These are phyloP conservation scores for Brassica incana DNA, from an alignment of 345 rosid species.

Conservation along the genomic window DNA sequence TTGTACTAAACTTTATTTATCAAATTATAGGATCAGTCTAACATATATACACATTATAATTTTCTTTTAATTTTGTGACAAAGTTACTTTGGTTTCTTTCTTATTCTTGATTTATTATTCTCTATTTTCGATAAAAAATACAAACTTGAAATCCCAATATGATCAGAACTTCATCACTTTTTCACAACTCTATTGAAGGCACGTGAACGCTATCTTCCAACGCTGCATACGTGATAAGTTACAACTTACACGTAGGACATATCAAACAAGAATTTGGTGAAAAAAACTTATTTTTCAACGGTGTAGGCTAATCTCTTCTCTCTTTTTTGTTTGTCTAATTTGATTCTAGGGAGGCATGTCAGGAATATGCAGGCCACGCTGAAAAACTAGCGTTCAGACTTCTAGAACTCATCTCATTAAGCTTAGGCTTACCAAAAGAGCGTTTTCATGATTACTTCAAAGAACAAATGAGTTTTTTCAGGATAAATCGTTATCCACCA, in stretches of 20 bases:
- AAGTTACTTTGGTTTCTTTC: background rate
- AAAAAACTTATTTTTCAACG: background rate
- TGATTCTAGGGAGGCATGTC: conserved; percentile 46
- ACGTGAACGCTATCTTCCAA: conserved; percentile 21
- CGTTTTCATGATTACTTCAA: conserved; percentile 52
- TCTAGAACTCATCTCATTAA: conserved; percentile 54
- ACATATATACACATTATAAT: background rate
- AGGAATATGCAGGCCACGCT: conserved; percentile 51
- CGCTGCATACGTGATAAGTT: background rate
- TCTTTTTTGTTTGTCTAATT: background rate
- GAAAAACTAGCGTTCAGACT: conserved; percentile 50
- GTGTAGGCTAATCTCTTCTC: background rate
- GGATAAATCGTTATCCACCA: conserved; percentile 80
- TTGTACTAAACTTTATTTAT: background rate
- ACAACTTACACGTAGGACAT: background rate
- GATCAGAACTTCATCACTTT: background rate
- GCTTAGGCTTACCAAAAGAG: conserved; percentile 54
- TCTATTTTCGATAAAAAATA: background rate
- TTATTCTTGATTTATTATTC: background rate
- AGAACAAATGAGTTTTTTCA: conserved; percentile 50
- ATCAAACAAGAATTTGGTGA: background rate
- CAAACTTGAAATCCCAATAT: conserved; percentile 1
- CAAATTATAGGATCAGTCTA: background rate
- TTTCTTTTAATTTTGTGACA: background rate
- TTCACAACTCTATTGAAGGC: background rate